phyloP scores from a whole-genome alignment of 371 early-diverging fungal genomes.

The Rhizopus delemar region DNA sequence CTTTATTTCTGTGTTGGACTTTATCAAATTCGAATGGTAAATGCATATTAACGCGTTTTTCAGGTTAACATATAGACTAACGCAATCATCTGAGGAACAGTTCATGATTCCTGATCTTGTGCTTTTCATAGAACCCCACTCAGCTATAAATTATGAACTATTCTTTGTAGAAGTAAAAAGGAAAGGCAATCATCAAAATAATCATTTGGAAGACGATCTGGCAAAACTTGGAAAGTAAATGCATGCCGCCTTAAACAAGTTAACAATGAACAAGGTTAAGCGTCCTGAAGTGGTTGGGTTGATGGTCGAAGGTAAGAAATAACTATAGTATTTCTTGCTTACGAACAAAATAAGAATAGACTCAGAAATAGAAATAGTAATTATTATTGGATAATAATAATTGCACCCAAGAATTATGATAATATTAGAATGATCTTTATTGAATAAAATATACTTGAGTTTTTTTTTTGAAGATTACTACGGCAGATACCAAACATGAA shows the following conservation, averaged over 20 bases:
- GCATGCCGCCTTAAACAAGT: slow-evolving; percentile 19
- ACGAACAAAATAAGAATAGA: no score
- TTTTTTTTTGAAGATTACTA: no score
- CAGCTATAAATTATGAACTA: slow-evolving; percentile 21
- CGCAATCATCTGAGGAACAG: slow-evolving; percentile 8
- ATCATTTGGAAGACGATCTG: slow-evolving; percentile 14
- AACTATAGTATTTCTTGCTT: no score
- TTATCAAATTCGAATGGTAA: slow-evolving; percentile 15
- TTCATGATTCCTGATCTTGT: slow-evolving; percentile 22
- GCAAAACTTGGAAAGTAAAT: slow-evolving; percentile 23
- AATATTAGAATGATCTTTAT: no score
- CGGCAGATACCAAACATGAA: no score
- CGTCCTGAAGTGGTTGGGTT: slow-evolving; percentile 26
- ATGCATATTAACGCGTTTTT: slow-evolving; percentile 1
- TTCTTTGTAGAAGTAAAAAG: slow-evolving; percentile 25
- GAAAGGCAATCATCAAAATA: slow-evolving; percentile 19
- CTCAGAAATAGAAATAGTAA: no score
- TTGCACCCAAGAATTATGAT: no score
- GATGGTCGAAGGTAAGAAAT: slow-evolving; percentile 16
- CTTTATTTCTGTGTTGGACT: slow-evolving; percentile 1
- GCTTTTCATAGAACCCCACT: slow-evolving; percentile 15
- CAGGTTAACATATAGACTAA: slow-evolving; percentile 11
- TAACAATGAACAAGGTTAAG: slow-evolving; percentile 15
- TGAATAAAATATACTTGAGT: no score
- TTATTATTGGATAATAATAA: no score